These are phyloP conservation scores for Pterulicium gracile DNA, from an alignment of 1,284 basidiomycete species.

Conservation along the genomic window DNA sequence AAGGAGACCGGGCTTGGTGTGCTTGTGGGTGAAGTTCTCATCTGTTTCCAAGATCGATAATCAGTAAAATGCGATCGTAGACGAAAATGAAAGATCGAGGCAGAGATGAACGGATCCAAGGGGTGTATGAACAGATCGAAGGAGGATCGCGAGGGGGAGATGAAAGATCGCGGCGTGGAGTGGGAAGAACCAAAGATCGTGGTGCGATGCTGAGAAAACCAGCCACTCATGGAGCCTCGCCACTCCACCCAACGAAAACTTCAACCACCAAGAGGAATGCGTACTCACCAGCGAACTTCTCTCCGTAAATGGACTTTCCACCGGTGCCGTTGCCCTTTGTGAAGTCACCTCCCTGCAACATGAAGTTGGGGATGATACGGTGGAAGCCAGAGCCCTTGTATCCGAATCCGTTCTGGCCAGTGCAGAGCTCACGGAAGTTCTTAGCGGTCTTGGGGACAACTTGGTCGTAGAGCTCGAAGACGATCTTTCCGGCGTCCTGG, in stretches of 20 bases:
- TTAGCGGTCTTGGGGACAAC: slow-evolving; percentile 63
- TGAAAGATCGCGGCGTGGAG: neutral
- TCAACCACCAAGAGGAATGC: too few species aligned
- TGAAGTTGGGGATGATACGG: slow-evolving; percentile 76
- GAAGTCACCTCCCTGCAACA: slow-evolving; percentile 81
- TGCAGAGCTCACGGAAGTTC: slow-evolving; percentile 74
- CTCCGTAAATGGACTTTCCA: slow-evolving; percentile 86
- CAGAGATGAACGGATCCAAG: neutral
- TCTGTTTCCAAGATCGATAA: slow-evolving; percentile 33
- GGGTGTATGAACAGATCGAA: too few species aligned
- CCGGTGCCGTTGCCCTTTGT: slow-evolving; percentile 75
- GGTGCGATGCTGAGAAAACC: too few species aligned
- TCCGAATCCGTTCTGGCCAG: slow-evolving; percentile 68
- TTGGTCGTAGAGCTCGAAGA: slow-evolving; percentile 63
- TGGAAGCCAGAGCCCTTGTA: slow-evolving; percentile 70
- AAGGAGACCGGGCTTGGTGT: slow-evolving; percentile 72
- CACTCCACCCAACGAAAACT: too few species aligned
- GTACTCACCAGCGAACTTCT: slow-evolving; percentile 56
- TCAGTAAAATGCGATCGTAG: too few species aligned
- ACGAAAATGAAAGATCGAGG: too few species aligned
- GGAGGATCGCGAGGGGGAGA: too few species aligned
- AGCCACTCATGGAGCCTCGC: too few species aligned
- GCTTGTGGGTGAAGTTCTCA: slow-evolving; percentile 79
- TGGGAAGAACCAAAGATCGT: slow-evolving; percentile 1
- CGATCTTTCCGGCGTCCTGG: slow-evolving; percentile 62